Evolutionary conservation across 345 rosid genomes (phyloP), one percentile per base, ranked within the genome.

Genomic region (Bruguiera parviflora): DNA sequence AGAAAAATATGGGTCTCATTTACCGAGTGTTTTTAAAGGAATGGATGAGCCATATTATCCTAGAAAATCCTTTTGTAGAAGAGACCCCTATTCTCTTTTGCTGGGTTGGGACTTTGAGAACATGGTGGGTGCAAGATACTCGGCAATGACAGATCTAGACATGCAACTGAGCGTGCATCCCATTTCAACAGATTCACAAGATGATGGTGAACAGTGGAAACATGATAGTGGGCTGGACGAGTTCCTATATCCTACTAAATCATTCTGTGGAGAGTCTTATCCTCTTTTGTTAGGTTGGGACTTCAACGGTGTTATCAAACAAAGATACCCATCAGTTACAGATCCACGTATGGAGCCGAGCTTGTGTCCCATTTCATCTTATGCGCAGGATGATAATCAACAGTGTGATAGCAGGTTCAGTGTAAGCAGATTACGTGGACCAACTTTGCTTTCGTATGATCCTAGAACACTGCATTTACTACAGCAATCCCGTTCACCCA

Each of bases 81-180:
- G 74, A 70, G 69, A 69, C 64, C 66, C 67, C 32, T 78, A 70
- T 21, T 32, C 82, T 32, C 77, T 79, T 57, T 70, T 76, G 65
- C 82, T 85, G 7, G 84, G 73, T 65, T 84, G 89, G 89, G 81
- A 85, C 67, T 71, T 62, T 31, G 73, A 64, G 64, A 58, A 74
- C 65, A 65, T 53, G 66, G 67, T 69, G 32, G 64, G 74, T 78
- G 81, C 82, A 47, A 79, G 77, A 55, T 73, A 70, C 73, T 66
- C 69, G 63, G 61, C 81, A 53, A 49, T 65, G 20, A 71, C 29
- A 24, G 66, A 71, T 75, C 77, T 25, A 51, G 58, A 71, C 68
- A 59, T 68, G 63, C 77, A 80, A 67, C 77, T 79, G 68, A 81
- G 63, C 71, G 31, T 69, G 0, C 63, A 65, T 75, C 88, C 84